A percentile compares a stretch with the other conserved stretches of the same genome.
phyloP scores from a whole-genome alignment of 495 filamentous ascomycete genomes.

The Penicillium argentinense region DNA sequence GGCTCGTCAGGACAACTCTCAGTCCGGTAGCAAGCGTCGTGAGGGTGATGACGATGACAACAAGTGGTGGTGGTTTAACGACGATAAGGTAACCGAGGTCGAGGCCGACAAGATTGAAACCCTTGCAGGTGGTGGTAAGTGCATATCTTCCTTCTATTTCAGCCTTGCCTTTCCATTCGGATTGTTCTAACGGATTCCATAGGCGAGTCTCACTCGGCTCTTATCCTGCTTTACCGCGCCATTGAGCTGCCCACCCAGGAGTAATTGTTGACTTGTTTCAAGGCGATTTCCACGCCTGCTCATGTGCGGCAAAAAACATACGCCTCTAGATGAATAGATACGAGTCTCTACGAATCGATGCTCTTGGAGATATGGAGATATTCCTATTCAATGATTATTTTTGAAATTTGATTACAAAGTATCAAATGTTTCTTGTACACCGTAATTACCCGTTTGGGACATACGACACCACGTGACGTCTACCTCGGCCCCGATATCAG shows the following conservation, averaged over 20 bases:
- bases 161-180: neutral
- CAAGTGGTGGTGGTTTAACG: slow-evolving; percentile 99
- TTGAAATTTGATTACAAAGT: neutral
- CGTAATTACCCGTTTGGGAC: no score
- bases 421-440: no score
- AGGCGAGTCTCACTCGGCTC: slow-evolving; percentile 90
- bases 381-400: neutral
- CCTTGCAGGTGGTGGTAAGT: slow-evolving; percentile 82
- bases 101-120: slow-evolving; percentile 87
- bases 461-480: slow-evolving; percentile 16
- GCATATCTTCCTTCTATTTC: neutral
- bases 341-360: slow-evolving; percentile 24
- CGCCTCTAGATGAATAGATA: slow-evolving; percentile 32
- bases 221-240: slow-evolving; percentile 90
- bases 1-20: slow-evolving; percentile 53
- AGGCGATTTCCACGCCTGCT: slow-evolving; percentile 4
- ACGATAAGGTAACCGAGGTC: slow-evolving; percentile 95
- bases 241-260: slow-evolving; percentile 62
- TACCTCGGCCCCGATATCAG: slow-evolving; percentile 12
- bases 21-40: slow-evolving; percentile 63
- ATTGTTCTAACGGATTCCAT: no score
- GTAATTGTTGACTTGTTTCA: slow-evolving; percentile 20
- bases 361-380: slow-evolving; percentile 4
- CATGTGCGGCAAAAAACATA: slow-evolving; percentile 3
- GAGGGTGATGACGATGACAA: slow-evolving; percentile 87